Evolutionary conservation across 2,329 filamentous ascomycete genomes (phyloP).

Genomic region (Sclerotinia subarctica): DNA sequence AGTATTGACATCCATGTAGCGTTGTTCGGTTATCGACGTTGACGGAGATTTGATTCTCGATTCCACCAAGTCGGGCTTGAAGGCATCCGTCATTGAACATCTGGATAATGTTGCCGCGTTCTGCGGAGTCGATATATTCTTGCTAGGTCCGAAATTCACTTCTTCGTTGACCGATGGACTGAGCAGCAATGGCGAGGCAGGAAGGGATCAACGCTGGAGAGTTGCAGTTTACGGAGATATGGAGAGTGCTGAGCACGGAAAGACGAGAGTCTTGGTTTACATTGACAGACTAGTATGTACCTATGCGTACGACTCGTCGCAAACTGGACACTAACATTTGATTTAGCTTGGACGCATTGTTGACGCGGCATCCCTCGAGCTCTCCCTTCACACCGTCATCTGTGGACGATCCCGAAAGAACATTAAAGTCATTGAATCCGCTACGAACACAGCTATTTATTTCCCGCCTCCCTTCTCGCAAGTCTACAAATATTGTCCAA

Average conservation of each 20-base stretch:
- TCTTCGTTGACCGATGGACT: constrained; percentile 68
- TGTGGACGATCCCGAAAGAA: constrained; percentile 94
- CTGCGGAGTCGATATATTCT: constrained; percentile 94
- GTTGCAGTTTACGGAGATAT: constrained; percentile 94
- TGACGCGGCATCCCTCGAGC: constrained; percentile 76
- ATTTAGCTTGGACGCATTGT: constrained; percentile 67
- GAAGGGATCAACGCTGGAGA: constrained; percentile 82
- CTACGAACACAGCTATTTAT: constrained; percentile 95
- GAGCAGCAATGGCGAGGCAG: constrained; percentile 72
- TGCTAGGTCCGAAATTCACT: constrained; percentile 84
- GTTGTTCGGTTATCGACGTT: constrained; percentile 89
- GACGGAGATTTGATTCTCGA: constrained; percentile 89
- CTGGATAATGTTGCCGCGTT: constrained; percentile 83
- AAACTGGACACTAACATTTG: constrained; percentile 39
- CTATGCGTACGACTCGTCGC: not conserved
- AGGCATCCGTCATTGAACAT: constrained; percentile 74
- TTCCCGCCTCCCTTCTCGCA: constrained; percentile 92
- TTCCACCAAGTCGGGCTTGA: constrained; percentile 60
- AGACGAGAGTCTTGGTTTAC: constrained; percentile 92
- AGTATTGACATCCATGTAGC: constrained; percentile 52
- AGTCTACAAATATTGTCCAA: constrained; percentile 85
- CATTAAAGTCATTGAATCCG: constrained; percentile 95
- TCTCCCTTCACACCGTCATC: constrained; percentile 85
- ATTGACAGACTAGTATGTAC: constrained; percentile 59
- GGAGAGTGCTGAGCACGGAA: constrained; percentile 93